phyloP scores from a whole-genome alignment of 2,329 filamentous ascomycete genomes.

The Calonectria pteridis region DNA sequence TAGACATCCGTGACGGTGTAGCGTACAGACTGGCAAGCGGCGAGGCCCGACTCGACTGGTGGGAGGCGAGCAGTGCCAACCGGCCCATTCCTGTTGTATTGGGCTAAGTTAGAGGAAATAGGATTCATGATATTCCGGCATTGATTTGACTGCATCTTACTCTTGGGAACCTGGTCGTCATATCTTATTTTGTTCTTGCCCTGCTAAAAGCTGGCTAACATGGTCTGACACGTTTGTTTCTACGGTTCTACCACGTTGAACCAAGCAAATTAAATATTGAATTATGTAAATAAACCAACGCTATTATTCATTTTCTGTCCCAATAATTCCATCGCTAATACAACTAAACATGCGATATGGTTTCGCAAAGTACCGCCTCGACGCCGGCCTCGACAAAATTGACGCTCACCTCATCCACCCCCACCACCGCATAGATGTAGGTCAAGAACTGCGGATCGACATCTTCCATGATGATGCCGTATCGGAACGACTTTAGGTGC shows the following conservation, averaged over 20 bases:
- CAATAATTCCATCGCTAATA: background rate
- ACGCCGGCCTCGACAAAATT: background rate
- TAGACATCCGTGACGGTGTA: background rate
- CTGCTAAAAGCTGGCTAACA: no score
- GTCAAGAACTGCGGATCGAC: background rate
- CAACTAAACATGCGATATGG: no score
- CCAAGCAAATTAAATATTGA: background rate
- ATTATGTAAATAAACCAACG: background rate
- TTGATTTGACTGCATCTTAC: no score
- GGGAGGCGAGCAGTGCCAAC: background rate
- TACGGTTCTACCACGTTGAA: background rate
- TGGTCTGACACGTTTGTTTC: no score
- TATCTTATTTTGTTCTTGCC: no score
- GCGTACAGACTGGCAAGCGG: conserved; percentile 1
- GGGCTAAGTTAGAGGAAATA: background rate
- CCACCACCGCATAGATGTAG: background rate
- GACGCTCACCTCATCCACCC: background rate
- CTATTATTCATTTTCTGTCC: background rate
- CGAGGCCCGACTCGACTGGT: background rate
- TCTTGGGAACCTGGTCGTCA: background rate
- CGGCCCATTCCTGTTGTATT: background rate
- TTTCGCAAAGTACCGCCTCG: background rate
- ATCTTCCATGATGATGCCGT: background rate
- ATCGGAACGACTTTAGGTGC: background rate
- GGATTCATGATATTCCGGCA: background rate